Percentiles rank a stretch among this genome's conserved stretches.
These are phyloP conservation scores for Eucalyptus pauciflora DNA, from an alignment of 345 rosid genomes.

Conservation along the genomic window DNA sequence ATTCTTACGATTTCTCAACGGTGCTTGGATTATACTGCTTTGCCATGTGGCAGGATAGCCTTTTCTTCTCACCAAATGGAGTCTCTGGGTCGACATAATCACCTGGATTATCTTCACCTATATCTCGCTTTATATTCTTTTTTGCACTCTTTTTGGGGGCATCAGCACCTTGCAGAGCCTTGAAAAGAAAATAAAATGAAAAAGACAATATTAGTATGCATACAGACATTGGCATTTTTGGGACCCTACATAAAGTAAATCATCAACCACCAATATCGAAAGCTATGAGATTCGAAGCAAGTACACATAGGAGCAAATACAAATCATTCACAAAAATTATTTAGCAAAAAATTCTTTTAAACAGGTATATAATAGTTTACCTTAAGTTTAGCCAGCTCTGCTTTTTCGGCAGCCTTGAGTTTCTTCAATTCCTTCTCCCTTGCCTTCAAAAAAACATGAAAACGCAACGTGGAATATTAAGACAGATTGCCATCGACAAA, in stretches of 20 bases:
- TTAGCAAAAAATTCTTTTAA: neutral
- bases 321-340: neutral
- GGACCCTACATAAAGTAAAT: neutral
- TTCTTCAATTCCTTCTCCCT: neutral
- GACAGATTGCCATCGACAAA: neutral
- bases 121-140: constrained; percentile 49
- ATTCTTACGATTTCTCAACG: constrained; percentile 79
- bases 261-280: neutral
- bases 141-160: constrained; percentile 47
- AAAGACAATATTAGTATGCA: neutral
- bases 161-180: constrained; percentile 37
- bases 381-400: neutral
- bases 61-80: constrained; percentile 65
- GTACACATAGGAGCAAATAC: neutral
- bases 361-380: neutral
- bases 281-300: neutral
- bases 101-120: constrained; percentile 48
- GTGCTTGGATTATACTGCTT: constrained; percentile 70
- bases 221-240: neutral
- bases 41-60: constrained; percentile 70
- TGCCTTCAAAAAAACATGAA: neutral
- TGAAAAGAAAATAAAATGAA: neutral
- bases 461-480: neutral
- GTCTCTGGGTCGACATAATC: constrained; percentile 82
- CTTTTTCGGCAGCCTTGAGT: neutral